phyloP scores from a whole-genome alignment of 1,284 basidiomycete genomes.

The Singerocomus rubriflavus region DNA sequence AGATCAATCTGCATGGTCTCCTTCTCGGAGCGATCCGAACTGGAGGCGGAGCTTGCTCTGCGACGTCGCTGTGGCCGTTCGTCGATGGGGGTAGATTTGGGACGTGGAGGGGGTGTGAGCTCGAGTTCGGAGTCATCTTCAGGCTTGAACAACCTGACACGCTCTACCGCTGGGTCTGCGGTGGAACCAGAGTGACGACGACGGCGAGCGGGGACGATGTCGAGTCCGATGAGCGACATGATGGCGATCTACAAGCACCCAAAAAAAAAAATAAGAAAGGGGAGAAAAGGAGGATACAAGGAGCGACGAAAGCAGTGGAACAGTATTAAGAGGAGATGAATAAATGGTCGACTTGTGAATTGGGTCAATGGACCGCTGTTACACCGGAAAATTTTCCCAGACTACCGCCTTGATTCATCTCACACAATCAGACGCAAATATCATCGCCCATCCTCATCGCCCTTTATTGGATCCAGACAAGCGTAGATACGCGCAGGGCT shows the following conservation, averaged over 20 bases:
- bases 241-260: neutral
- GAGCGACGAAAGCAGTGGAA: neutral
- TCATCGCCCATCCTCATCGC: neutral
- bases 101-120: slow-evolving; percentile 29
- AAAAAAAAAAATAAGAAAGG: neutral
- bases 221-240: slow-evolving; percentile 14
- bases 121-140: slow-evolving; percentile 9
- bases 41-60: slow-evolving; percentile 23
- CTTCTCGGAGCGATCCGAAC: slow-evolving; percentile 35
- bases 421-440: slow-evolving; percentile 23
- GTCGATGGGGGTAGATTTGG: slow-evolving; percentile 35
- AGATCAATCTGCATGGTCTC: slow-evolving; percentile 29
- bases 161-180: slow-evolving; percentile 16
- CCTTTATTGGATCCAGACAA: neutral
- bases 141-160: slow-evolving; percentile 5
- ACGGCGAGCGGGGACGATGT: slow-evolving; percentile 15
- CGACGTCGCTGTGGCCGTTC: slow-evolving; percentile 25
- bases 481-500: neutral
- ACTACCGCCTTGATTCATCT: slow-evolving; percentile 4
- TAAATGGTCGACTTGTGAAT: neutral
- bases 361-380: neutral
- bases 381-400: slow-evolving; percentile 10
- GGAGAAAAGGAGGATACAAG: neutral
- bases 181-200: slow-evolving; percentile 36
- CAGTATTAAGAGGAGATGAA: neutral